Evolutionary conservation across 75 land plant genomes (phyloP), one percentile per base, ranked within the genome.

Genomic region (Pinus albicaulis): DNA sequence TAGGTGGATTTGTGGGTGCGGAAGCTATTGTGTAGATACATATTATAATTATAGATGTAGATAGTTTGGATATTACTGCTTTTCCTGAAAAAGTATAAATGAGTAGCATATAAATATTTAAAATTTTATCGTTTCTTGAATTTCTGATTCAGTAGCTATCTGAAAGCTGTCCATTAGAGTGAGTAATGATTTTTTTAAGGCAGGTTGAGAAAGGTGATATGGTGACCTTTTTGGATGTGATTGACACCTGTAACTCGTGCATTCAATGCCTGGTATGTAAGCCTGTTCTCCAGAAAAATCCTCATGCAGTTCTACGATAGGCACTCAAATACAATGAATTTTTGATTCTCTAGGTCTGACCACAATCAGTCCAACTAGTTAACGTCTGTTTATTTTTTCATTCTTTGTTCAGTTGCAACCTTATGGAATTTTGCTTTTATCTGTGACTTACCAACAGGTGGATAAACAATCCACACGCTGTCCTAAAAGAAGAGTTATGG

Each of bases 401-500:
- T 4, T 4, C 16, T 34, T 31, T 34, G 8, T 0, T 36, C 31
- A 3, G 41, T 15, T 64, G 41, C 68, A 16, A 20, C 20, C 41
- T 34, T 34, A 36, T 17, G 68, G 19, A 10, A 28, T 16, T 31
- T 64, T 64, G 68, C 25, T 36, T 17, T 64, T 41, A 36, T 63
- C 41, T 10, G 34, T 31, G 41, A 64, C 41, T 64, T 6, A 57
- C 59, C 59, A 20, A 53, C 78, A 86, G 87, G 87, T 86, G 66
- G 87, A 86, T 78, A 86, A 86, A 41, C 86, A 86, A 59, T 56
- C 87, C 72, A 86, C 87, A 12, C 71, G 87, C 48, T 86, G 87
- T 60, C 79, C 87, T 15, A 74, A 63, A 75, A 75, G 87, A 62
- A 69, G 87, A 70, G 87, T 86, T 38, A 59, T 86, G 15, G 87